phyloP scores from a whole-genome alignment of 2,329 filamentous ascomycete species.

The Gnomoniopsis sp. region DNA sequence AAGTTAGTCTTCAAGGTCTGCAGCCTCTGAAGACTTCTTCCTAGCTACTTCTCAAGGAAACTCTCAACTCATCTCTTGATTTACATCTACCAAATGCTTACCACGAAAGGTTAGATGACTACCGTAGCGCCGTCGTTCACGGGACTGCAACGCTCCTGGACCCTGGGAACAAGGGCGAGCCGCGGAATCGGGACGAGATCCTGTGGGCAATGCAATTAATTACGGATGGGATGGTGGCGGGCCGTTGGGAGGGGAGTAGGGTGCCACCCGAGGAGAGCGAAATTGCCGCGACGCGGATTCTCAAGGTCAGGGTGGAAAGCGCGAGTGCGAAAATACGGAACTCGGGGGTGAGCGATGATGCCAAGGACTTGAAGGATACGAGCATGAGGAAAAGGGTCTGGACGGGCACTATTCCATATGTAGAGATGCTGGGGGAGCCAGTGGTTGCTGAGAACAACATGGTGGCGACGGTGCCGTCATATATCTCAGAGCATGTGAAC shows the following conservation, averaged over 20 bases:
- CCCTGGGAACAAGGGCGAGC: constrained; percentile 5
- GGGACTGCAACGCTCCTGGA: constrained; percentile 68
- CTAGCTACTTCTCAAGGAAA: too few species aligned
- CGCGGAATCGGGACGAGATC: constrained; percentile 60
- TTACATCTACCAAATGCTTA: too few species aligned
- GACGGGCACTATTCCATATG: constrained; percentile 61
- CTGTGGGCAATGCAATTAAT: constrained; percentile 75
- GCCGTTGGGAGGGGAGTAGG: constrained; percentile 67
- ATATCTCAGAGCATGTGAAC: constrained; percentile 48
- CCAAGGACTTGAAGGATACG: constrained; percentile 36
- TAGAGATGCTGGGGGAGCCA: constrained; percentile 61
- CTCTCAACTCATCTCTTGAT: too few species aligned
- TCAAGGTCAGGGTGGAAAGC: constrained; percentile 64
- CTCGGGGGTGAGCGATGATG: constrained; percentile 58
- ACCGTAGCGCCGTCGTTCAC: constrained; percentile 75
- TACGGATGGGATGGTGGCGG: constrained; percentile 68
- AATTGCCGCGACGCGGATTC: constrained; percentile 69
- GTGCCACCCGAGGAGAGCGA: constrained; percentile 70
- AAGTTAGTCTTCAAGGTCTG: too few species aligned
- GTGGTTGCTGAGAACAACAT: constrained; percentile 57
- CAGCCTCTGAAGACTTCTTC: too few species aligned
- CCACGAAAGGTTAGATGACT: constrained; percentile 54
- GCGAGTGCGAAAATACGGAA: constrained; percentile 74
- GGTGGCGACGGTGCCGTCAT: constrained; percentile 55
- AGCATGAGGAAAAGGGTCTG: constrained; percentile 38